Base-by-base conservation (phyloP, 1,139 yeast genomes). In the Nematodospora anomalae region DNA sequence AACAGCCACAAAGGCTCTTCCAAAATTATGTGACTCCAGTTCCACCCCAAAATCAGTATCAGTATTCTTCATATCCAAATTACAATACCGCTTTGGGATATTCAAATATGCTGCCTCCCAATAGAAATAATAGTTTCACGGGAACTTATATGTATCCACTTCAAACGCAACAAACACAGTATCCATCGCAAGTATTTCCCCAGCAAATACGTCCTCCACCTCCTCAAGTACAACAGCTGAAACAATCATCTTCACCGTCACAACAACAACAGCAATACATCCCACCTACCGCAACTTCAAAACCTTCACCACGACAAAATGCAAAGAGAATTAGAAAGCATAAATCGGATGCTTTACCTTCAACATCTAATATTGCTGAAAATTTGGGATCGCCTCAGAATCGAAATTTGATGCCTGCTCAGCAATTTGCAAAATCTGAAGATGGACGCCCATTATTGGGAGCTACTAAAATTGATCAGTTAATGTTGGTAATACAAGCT, bases 401-500 rank as follows among this genome's bases (percentile, higher is more conserved):
- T 32, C 33, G 37, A 4, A 52, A 53, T 31, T 51, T 71, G 31
- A 67, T 72, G 14, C 67, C 77, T 4, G 74, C 71, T 0, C 76
- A 71, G 43, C 76, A 71, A 37, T 59, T 67, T 28, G 66, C 67
- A 14, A 67, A 64, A 37, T 58, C 59, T 3, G 83, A 77, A 32
- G 82, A 79, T 51, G 82, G 80, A 2, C 65, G 83, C 33, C 90
- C 90, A 4, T 64, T 82, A 23, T 61, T 87, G 11, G 96, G 96
- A 0, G 89, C 92, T 2, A 87, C 96, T 0, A 84, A 84, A 54
- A 87, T 89, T 28, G 97, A 89, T 58, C 94, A 84, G 51, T 65
- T 89, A 53, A 87, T 89, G 96, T 69, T 89, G 40, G 86, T 88
- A 25, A 83, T 89, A 38, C 96, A 89, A 57, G 95, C 96, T 0